Conservation (phyloP, 352 stramenopile genomes). For the Plasmopara viticola region DNA sequence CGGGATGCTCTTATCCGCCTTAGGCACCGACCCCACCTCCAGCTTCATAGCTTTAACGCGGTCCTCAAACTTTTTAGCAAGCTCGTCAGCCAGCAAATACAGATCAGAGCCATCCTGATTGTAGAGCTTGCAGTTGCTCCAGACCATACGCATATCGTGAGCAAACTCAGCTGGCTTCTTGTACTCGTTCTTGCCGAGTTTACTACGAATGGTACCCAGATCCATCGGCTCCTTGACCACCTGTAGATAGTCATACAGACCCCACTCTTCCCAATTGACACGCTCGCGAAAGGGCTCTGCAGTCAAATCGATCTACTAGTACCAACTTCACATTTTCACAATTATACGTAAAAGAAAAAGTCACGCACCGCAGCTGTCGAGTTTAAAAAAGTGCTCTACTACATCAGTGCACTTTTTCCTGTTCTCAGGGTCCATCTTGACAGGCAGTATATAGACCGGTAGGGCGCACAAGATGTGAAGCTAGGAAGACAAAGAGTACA, state of each 20-base stretch:
- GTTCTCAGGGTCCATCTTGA: slow-evolving; percentile 62
- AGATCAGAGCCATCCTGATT: slow-evolving; percentile 87
- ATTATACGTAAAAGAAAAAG: too few species aligned
- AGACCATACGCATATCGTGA: slow-evolving; percentile 78
- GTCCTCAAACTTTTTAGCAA: slow-evolving; percentile 87
- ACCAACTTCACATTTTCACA: too few species aligned
- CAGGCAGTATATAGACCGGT: too few species aligned
- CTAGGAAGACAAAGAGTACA: too few species aligned
- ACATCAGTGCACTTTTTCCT: slow-evolving; percentile 79
- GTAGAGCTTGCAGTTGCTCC: slow-evolving; percentile 85
- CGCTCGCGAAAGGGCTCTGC: slow-evolving; percentile 78
- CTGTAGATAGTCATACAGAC: slow-evolving; percentile 87
- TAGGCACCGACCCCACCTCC: slow-evolving; percentile 56
- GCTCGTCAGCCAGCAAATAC: slow-evolving; percentile 75
- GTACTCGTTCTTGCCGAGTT: slow-evolving; percentile 78
- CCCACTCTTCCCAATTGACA: slow-evolving; percentile 88
- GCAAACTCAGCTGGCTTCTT: slow-evolving; percentile 80
- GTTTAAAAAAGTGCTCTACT: slow-evolving; percentile 76
- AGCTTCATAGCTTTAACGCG: slow-evolving; percentile 78
- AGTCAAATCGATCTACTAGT: too few species aligned
- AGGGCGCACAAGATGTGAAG: too few species aligned
- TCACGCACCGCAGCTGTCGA: slow-evolving; percentile 58
- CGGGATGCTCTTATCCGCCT: slow-evolving; percentile 62
- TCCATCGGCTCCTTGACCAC: slow-evolving; percentile 91
- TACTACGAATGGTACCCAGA: slow-evolving; percentile 79